Base-by-base conservation (phyloP, 208 protist genomes). In the Vickermania spadyakhi region DNA sequence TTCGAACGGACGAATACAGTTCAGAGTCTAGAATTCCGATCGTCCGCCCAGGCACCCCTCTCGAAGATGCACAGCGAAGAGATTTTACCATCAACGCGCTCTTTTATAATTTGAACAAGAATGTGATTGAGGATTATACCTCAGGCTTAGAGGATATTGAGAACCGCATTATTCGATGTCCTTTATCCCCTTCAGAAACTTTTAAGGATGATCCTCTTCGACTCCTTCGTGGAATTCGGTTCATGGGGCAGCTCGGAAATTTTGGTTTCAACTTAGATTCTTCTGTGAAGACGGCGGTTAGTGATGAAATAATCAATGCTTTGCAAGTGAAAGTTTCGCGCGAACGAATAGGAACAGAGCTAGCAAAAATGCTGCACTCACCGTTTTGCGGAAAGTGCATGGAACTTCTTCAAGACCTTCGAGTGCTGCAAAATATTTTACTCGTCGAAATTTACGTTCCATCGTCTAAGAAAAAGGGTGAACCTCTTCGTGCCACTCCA, bases 71-170 rank as follows among this genome's bases (percentile, higher is more conserved):
- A 1, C 56, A 84, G 26, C 70, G 98, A 18, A 80, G 98, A 26
- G 98, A 99, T 76, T 97, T 99, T 62, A 99, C 97, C n/a, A 94
- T 99, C 30, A 99, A 99, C 76, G 70, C 96, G 18, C 80, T 99
- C 3, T 99, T 99, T 67, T 99, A 98, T 64, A 99, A 99, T 70
- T 77, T 99, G n/a, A 86, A 98, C 70, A 95, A 73, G 5, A 72
- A 73, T 23, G 64, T 66, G 25, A 81, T 99, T 30, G 96, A 99
- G 70, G 97, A 99, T 77, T 98, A 94, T 56, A 98, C 91, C 1
- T 85, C 75, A 5, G 96, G 94, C 11, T 61, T 97, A 14, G 72
- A 82, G 11, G 97, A 99, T 70, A 59, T 99, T 31, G 66, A 78
- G 4, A 42, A 31, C 11, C 74, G 84, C 28, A 42, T 97, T 4